phyloP scores from a whole-genome alignment of 2,329 filamentous ascomycete genomes.

The Niveomyces coronatus region DNA sequence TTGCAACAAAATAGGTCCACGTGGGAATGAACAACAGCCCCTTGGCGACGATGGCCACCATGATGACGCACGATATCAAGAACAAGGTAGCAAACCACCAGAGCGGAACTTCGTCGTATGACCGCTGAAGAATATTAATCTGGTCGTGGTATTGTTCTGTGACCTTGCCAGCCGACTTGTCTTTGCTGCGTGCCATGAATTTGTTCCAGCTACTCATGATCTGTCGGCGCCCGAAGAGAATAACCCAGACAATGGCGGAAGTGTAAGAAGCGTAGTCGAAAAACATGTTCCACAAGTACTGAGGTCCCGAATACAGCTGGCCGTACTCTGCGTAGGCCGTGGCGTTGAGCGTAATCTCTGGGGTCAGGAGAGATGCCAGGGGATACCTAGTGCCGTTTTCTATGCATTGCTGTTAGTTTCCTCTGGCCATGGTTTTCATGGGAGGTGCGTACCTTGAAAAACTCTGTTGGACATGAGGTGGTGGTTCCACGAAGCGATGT shows the following conservation, averaged over 20 bases:
- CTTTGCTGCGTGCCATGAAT: conserved; percentile 26
- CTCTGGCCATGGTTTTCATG: background rate
- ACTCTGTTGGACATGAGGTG: conserved; percentile 49
- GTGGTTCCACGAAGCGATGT: conserved; percentile 39
- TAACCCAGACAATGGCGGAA: conserved; percentile 48
- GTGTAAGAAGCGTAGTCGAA: conserved; percentile 51
- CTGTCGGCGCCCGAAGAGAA: conserved; percentile 41
- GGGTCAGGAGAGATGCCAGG: conserved; percentile 22
- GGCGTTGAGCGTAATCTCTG: conserved; percentile 33
- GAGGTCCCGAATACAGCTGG: conserved; percentile 45
- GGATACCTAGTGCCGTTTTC: conserved; percentile 26
- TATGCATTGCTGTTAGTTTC: conserved; percentile 13
- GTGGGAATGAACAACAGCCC: conserved; percentile 47
- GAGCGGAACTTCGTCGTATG: conserved; percentile 46
- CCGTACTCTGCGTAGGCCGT: conserved; percentile 38
- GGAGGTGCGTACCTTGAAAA: conserved; percentile 24
- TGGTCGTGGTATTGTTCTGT: conserved; percentile 48
- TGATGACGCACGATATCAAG: conserved; percentile 24
- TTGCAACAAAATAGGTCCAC: conserved; percentile 49
- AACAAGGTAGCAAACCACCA: conserved; percentile 49
- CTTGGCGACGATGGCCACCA: conserved; percentile 40
- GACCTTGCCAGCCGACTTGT: conserved; percentile 24
- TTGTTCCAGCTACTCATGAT: conserved; percentile 35
- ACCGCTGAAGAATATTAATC: conserved; percentile 46
- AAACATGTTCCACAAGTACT: conserved; percentile 48